Conservation (phyloP, 495 filamentous ascomycete genomes). For the Tuber borchii region DNA sequence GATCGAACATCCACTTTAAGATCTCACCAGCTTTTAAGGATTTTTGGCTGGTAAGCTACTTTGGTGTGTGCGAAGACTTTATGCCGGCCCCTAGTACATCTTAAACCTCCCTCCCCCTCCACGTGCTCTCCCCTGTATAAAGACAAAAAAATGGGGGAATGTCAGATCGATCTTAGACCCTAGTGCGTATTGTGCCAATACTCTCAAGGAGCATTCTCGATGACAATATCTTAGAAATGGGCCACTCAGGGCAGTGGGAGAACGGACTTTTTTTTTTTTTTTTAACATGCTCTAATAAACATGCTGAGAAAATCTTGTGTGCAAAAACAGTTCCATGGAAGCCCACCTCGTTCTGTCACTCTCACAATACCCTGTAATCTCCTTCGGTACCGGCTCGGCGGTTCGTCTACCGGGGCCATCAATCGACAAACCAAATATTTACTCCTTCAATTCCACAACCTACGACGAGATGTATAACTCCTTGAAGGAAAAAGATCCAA, state of each 20-base stretch:
- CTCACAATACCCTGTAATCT: slow-evolving; percentile 87
- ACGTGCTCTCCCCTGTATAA: neutral
- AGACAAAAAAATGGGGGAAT: neutral
- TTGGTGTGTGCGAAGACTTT: no score
- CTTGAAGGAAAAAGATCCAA: slow-evolving; percentile 72
- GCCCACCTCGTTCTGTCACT: slow-evolving; percentile 82
- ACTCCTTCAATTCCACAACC: slow-evolving; percentile 89
- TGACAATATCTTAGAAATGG: neutral
- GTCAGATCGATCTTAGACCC: neutral
- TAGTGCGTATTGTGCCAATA: neutral
- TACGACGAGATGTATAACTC: slow-evolving; percentile 90
- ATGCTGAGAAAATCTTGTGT: slow-evolving; percentile 20
- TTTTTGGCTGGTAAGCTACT: no score
- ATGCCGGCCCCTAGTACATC: neutral
- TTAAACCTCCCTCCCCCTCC: neutral
- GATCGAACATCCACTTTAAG: no score
- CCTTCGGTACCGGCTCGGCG: slow-evolving; percentile 92
- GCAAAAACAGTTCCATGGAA: slow-evolving; percentile 73
- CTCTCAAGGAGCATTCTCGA: neutral
- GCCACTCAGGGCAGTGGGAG: neutral
- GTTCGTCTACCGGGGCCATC: slow-evolving; percentile 90
- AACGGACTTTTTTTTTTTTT: neutral
- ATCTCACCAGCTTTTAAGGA: no score
- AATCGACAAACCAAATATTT: slow-evolving; percentile 90
- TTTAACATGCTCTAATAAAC: slow-evolving; percentile 6